Evolutionary conservation across 495 filamentous ascomycete species (phyloP).

Genomic region (Trichoderma erinaceum): DNA sequence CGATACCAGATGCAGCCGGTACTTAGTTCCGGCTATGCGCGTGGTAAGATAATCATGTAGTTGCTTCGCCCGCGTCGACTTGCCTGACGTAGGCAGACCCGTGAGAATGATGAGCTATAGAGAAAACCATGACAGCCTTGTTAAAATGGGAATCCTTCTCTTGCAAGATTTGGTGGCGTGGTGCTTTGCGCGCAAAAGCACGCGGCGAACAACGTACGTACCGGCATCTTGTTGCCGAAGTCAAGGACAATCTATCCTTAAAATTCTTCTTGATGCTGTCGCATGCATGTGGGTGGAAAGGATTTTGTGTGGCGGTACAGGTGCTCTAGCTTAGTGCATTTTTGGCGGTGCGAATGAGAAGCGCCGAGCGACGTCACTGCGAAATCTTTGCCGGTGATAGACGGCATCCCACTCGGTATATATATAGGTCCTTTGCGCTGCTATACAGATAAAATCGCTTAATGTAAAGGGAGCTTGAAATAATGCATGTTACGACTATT

Average conservation of each 20-base stretch:
- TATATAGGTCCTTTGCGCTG: too few relatives aligned
- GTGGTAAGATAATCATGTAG: constrained; percentile 58
- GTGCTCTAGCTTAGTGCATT: background rate
- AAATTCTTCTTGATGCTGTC: background rate
- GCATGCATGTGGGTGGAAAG: background rate
- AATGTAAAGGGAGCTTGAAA: too few relatives aligned
- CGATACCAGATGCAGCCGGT: constrained; percentile 61
- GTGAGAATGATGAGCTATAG: constrained; percentile 83
- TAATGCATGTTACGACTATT: too few relatives aligned
- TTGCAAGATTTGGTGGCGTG: background rate
- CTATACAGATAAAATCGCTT: too few relatives aligned
- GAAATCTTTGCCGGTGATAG: background rate
- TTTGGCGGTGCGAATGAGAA: background rate
- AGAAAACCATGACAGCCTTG: background rate
- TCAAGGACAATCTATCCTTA: background rate
- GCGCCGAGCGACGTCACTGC: background rate
- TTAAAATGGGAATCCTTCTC: background rate
- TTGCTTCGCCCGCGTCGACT: constrained; percentile 79
- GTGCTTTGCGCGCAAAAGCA: background rate
- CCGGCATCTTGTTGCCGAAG: constrained; percentile 13
- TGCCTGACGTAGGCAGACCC: constrained; percentile 88
- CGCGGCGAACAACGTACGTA: constrained; percentile 8
- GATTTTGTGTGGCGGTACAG: constrained; percentile 9
- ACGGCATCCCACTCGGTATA: too few relatives aligned
- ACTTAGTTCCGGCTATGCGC: constrained; percentile 43